Evolutionary conservation across 2,329 filamentous ascomycete genomes (phyloP).

Genomic region (Phialophora chinensis): DNA sequence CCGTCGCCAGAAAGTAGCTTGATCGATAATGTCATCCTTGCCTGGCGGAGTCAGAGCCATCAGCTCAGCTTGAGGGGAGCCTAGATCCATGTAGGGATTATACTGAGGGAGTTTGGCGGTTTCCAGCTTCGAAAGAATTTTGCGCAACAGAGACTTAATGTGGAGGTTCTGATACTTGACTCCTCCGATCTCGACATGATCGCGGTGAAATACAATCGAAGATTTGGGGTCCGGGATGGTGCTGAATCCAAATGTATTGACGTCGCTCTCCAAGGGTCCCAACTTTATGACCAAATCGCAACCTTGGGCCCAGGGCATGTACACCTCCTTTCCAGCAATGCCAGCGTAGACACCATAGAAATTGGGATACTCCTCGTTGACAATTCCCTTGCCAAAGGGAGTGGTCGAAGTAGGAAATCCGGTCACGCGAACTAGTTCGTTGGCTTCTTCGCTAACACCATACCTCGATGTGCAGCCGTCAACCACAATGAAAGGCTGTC

Average conservation of each 20-base stretch:
- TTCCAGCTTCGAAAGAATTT: conserved; percentile 65
- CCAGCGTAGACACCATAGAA: conserved; percentile 59
- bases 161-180: conserved; percentile 75
- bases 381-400: conserved; percentile 57
- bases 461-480: conserved; percentile 58
- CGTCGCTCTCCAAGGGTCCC: conserved; percentile 55
- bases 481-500: conserved; percentile 58
- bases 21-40: conserved; percentile 60
- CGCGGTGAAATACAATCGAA: conserved; percentile 81
- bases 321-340: conserved; percentile 46
- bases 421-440: conserved; percentile 52
- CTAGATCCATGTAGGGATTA: conserved; percentile 42
- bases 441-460: conserved; percentile 51
- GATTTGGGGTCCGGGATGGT: conserved; percentile 41
- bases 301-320: conserved; percentile 48
- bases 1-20: conserved; percentile 64
- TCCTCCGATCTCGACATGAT: conserved; percentile 73
- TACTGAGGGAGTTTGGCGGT: conserved; percentile 46
- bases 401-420: conserved; percentile 57
- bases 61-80: conserved; percentile 59
- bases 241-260: conserved; percentile 49
- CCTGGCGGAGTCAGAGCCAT: conserved; percentile 53
- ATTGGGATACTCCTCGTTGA: conserved; percentile 56
- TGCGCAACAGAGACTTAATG: conserved; percentile 78
- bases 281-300: conserved; percentile 56